A percentile compares a stretch with the other conserved stretches of the same genome.
These are phyloP conservation scores for Eucalyptus regnans DNA, from an alignment of 345 rosid species.

Conservation along the genomic window DNA sequence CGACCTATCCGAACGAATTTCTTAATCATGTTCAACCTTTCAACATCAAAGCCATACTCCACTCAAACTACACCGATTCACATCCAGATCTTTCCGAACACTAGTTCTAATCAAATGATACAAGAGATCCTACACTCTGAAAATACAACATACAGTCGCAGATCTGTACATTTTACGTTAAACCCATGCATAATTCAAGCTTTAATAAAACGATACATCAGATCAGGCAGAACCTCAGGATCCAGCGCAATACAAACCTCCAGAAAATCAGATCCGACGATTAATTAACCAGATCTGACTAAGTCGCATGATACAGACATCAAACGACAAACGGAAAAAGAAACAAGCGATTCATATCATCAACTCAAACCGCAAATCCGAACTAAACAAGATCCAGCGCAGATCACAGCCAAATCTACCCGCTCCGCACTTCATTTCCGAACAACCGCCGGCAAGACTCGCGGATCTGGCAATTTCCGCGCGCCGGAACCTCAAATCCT, in stretches of 20 bases:
- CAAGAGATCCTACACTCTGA: not conserved
- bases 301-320: not conserved
- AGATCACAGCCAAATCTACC: fast-evolving
- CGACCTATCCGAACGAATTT: not conserved
- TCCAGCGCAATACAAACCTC: not conserved
- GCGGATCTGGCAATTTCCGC: not conserved
- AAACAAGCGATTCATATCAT: not conserved
- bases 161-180: fast-evolving
- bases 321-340: not conserved
- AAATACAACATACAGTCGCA: not conserved
- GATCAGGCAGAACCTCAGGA: not conserved
- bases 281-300: not conserved
- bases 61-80: not conserved
- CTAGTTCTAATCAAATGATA: not conserved
- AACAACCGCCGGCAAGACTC: fast-evolving
- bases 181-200: not conserved
- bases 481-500: not conserved
- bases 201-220: not conserved
- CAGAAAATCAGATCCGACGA: not conserved
- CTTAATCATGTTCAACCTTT: not conserved
- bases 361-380: not conserved
- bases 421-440: not conserved
- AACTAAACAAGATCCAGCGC: not conserved
- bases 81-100: not conserved
- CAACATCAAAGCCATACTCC: not conserved